Evolutionary conservation across 1,284 basidiomycete genomes (phyloP).

Genomic region (Takashimella koratensis): DNA sequence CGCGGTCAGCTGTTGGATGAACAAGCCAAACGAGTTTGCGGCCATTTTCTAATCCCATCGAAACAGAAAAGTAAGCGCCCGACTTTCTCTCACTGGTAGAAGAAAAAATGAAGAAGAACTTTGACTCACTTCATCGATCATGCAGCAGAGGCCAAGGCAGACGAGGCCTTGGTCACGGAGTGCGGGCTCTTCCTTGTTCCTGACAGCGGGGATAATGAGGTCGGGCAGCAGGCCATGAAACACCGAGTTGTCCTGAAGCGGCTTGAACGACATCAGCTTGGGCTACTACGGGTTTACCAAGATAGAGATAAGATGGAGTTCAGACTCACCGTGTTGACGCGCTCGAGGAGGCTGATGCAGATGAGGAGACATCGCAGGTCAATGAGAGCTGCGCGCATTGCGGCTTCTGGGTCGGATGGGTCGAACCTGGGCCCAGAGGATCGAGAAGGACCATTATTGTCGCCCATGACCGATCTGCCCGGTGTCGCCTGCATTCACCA

Average conservation of each 20-base stretch:
- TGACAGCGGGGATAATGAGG: constrained; percentile 85
- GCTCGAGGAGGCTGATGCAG: constrained; percentile 85
- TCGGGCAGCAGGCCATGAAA: constrained; percentile 86
- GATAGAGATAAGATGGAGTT: too few species aligned
- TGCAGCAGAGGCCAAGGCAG: constrained; percentile 81
- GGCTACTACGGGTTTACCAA: too few species aligned
- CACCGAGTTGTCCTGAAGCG: constrained; percentile 89
- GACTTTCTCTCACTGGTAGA: neutral
- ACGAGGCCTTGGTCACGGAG: constrained; percentile 84
- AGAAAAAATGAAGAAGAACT: neutral
- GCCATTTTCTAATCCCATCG: constrained; percentile 68
- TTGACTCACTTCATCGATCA: constrained; percentile 65
- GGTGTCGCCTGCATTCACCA: neutral
- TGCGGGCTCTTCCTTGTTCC: constrained; percentile 70
- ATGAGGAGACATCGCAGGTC: constrained; percentile 82
- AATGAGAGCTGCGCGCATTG: constrained; percentile 58
- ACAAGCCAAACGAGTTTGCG: constrained; percentile 79
- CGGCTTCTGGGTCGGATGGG: constrained; percentile 31
- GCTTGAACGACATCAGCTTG: too few species aligned
- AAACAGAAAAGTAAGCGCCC: constrained; percentile 4
- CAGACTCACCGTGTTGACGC: constrained; percentile 75
- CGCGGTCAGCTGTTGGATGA: constrained; percentile 76
- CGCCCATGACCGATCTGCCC: neutral
- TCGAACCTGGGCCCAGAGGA: constrained; percentile 14
- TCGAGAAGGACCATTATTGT: constrained; percentile 1